Conservation (phyloP, 257 asterid genomes). For the Henckelia pumila region DNA sequence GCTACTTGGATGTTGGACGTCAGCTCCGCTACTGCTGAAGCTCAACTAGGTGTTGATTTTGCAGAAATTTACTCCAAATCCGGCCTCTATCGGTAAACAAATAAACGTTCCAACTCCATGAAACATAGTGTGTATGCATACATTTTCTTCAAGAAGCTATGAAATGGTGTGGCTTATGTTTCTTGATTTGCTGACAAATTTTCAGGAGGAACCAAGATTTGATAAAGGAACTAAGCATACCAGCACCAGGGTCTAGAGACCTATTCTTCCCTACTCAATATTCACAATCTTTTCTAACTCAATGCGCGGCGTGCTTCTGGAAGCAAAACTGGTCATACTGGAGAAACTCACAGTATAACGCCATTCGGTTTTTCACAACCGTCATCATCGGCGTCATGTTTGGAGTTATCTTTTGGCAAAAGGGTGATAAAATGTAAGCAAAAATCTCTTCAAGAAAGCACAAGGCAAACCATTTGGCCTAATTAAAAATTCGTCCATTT, state of each 20-base stretch:
- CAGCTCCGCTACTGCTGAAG: constrained; percentile 53
- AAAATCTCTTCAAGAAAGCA: not conserved
- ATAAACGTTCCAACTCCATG: not conserved
- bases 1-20: constrained; percentile 95
- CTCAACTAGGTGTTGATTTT: constrained; percentile 65
- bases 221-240: constrained; percentile 9
- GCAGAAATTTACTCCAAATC: constrained; percentile 66
- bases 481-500: not conserved
- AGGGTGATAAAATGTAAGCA: constrained; percentile 50
- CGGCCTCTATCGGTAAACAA: constrained; percentile 47
- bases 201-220: not conserved
- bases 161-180: not conserved
- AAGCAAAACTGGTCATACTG: constrained; percentile 71
- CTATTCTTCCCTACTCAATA: constrained; percentile 49
- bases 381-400: constrained; percentile 45
- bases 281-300: constrained; percentile 59
- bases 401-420: constrained; percentile 72
- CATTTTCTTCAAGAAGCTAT: not conserved
- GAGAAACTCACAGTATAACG: constrained; percentile 64
- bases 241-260: constrained; percentile 40
- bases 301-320: constrained; percentile 66
- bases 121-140: not conserved
- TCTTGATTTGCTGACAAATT: not conserved
- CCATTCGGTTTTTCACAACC: constrained; percentile 58
- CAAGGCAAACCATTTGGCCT: too few species aligned